Base-by-base conservation (phyloP, 768 basidiomycete species). In the Calocera viscosa region DNA sequence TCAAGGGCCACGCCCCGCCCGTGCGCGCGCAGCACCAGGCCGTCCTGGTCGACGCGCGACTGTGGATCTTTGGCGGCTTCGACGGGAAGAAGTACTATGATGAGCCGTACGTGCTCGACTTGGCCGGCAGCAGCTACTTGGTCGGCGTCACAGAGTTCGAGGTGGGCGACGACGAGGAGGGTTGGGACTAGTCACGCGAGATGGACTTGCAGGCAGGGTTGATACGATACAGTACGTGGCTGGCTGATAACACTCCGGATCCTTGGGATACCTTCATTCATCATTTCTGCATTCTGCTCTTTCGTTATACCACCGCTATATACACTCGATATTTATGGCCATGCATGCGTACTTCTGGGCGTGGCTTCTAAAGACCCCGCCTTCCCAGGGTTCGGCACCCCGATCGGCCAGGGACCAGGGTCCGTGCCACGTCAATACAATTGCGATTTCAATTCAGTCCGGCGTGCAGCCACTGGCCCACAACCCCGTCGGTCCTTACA, bases 1-100 rank as follows among this genome's bases (percentile, higher is more conserved):
- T 87, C 1, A 80, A 81, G 17, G 91, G 94, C 1, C 83, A 82
- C 64, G 79, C 87, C 0, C 91, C 91, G 0, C 81, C 82, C 22
- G 78, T 83, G 19, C 84, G 94, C 28, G 94, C 92, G 1, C 94
- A 96, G 76, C 94, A 96, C 71, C 84, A 86, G 10, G 80, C 91
- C 0, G 75, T 92, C 30, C 78, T 94, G 2, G 87, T 91, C 2
- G 94, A 97, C 75, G 87, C 88, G 67, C 81, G 94, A 2, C 73
- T 96, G 1, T 90, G 93, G 76, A 75, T 94, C 35, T 87, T 94
- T 71, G 94, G 94, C 33, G 94, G 94, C 1, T 83, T 82, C 64
- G 85, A 85, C 19, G 80, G 79, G 1, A 70, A 71, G 17, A 67
- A 67, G 2, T 86, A 89, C 1, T 93, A 85, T 72, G 90, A 93